Evolutionary conservation across 345 rosid genomes (phyloP).

Genomic region (Lenwebbia sp.): DNA sequence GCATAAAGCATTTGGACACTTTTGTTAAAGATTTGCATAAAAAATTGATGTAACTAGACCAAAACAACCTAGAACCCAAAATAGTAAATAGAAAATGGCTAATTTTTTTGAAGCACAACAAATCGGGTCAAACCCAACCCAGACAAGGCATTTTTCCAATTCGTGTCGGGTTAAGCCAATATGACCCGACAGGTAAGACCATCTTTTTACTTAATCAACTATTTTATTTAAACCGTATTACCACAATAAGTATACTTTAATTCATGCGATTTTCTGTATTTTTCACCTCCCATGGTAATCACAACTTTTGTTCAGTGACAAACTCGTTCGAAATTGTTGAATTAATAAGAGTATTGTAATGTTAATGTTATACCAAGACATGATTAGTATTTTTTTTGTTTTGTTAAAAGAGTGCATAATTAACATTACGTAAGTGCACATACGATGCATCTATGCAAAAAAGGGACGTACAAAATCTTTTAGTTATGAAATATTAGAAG

Average conservation of each 20-base stretch:
- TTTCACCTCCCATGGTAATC: neutral
- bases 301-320: neutral
- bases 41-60: neutral
- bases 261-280: neutral
- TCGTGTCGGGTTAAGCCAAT: too few relatives aligned
- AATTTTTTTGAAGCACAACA: neutral
- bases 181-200: too few relatives aligned
- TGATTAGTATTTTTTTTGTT: neutral
- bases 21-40: neutral
- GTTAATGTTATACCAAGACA: accelerated
- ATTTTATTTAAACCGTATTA: neutral
- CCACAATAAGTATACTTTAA: neutral
- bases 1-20: neutral
- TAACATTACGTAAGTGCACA: neutral
- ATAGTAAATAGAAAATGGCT: neutral
- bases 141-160: neutral
- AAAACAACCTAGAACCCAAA: neutral
- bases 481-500: too few relatives aligned
- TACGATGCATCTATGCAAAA: neutral
- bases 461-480: neutral
- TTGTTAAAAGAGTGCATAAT: neutral
- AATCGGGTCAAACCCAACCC: neutral
- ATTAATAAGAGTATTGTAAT: accelerated
- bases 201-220: too few relatives aligned
- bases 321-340: accelerated